Percentiles rank a stretch among this genome's conserved stretches.
Conservation (phyloP, 371 early-diverging fungal species). For the Mortierella sp. region DNA sequence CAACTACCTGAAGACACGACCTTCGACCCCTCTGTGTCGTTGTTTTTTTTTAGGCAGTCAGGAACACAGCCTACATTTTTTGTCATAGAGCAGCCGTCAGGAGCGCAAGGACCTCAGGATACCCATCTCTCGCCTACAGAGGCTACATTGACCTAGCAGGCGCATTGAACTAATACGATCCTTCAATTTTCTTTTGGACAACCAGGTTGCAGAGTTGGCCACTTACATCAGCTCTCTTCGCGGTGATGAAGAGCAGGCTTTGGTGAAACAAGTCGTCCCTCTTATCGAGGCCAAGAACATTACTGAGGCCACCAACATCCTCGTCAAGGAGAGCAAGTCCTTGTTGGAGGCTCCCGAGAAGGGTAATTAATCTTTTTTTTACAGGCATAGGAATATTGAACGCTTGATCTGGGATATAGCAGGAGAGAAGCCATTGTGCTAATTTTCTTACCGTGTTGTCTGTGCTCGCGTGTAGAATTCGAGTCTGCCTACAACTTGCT, state of each 20-base stretch:
- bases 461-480: conserved; percentile 66
- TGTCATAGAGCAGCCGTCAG: background rate
- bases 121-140: background rate
- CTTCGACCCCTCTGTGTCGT: background rate
- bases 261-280: conserved; percentile 64
- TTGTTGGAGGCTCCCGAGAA: conserved; percentile 73
- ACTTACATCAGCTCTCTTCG: conserved; percentile 70
- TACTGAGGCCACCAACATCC: conserved; percentile 66
- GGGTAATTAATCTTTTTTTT: conserved; percentile 57
- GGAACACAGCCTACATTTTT: background rate
- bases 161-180: background rate
- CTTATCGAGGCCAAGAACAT: conserved; percentile 74
- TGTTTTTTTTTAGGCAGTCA: background rate
- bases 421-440: background rate
- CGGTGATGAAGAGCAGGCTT: conserved; percentile 66
- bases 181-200: background rate
- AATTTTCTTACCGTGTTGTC: background rate
- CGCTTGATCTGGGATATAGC: background rate
- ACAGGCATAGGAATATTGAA: background rate
- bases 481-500: conserved; percentile 81
- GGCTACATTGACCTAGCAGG: background rate
- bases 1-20: background rate
- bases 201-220: conserved; percentile 70
- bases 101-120: background rate
- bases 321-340: conserved; percentile 71